Conservation (phyloP, 2,329 filamentous ascomycete genomes). For the Magnaporthiopsis incrustans region DNA sequence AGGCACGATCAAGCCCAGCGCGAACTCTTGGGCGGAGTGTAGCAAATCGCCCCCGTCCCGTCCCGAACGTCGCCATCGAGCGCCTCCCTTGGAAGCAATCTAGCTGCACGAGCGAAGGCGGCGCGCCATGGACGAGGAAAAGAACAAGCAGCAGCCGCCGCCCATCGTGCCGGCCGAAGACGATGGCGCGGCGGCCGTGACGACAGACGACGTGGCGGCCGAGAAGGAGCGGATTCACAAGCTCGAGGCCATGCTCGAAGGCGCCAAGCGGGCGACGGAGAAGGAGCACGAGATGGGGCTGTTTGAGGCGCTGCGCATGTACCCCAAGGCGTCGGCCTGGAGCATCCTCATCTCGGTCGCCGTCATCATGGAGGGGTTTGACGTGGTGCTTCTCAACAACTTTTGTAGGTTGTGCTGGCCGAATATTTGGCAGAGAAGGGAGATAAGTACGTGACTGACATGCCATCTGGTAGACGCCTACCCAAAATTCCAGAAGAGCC, state of each 20-base stretch:
- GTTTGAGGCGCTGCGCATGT: constrained; percentile 14
- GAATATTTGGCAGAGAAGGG: not conserved
- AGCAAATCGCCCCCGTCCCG: not conserved
- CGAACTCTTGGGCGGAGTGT: too few species aligned
- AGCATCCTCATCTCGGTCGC: constrained; percentile 15
- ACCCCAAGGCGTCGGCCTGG: constrained; percentile 14
- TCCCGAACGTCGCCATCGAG: too few species aligned
- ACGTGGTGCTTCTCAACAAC: constrained; percentile 11
- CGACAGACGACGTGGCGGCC: not conserved
- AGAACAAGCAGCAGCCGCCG: not conserved
- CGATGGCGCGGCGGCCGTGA: too few species aligned
- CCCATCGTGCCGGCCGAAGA: not conserved
- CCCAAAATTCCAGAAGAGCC: constrained; percentile 17
- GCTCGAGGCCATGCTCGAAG: not conserved
- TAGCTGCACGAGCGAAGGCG: not conserved
- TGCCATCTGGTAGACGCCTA: not conserved
- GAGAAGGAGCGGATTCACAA: not conserved
- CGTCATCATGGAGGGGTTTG: constrained; percentile 16
- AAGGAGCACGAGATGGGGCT: constrained; percentile 12
- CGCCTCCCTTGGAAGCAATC: too few species aligned
- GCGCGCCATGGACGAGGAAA: not conserved
- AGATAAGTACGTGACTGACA: not conserved
- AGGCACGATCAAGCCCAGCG: too few species aligned
- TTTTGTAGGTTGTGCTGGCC: not conserved
- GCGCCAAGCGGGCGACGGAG: not conserved